phyloP scores from a whole-genome alignment of 2,329 filamentous ascomycete species.

The Acrocalymma vagum region DNA sequence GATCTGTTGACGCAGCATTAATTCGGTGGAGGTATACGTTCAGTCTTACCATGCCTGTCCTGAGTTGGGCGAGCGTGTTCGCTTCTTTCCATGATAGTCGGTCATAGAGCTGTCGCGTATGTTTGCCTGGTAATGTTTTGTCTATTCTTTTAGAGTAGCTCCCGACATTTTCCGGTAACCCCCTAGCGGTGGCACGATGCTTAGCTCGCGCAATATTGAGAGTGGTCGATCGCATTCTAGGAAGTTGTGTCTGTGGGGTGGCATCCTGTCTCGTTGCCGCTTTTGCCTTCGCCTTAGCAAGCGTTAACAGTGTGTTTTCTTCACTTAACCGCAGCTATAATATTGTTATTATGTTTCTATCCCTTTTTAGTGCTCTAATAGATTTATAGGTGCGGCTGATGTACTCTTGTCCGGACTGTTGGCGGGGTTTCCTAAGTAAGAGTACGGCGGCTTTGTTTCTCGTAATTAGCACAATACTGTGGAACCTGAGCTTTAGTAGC shows the following conservation, averaged over 20 bases:
- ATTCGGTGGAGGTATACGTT: slow-evolving; percentile 15
- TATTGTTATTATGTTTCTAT: slow-evolving; percentile 12
- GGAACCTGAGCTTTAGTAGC: slow-evolving; percentile 12
- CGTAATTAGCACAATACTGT: slow-evolving; percentile 14
- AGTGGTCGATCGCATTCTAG: slow-evolving; percentile 12
- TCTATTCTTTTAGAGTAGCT: slow-evolving; percentile 12
- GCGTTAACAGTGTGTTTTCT: slow-evolving; percentile 12
- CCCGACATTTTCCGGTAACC: slow-evolving; percentile 10
- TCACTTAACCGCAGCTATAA: slow-evolving; percentile 16
- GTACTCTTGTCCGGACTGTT: slow-evolving; percentile 12
- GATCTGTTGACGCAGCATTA: slow-evolving; percentile 11
- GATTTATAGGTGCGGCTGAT: slow-evolving; percentile 13
- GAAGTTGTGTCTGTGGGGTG: slow-evolving; percentile 11
- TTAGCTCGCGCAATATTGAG: slow-evolving; percentile 12
- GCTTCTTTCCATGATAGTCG: slow-evolving; percentile 11
- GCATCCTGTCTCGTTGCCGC: slow-evolving; percentile 8
- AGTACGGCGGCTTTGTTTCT: slow-evolving; percentile 18
- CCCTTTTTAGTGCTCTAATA: slow-evolving; percentile 11
- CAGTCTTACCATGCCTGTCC: slow-evolving; percentile 15
- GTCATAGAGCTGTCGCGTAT: slow-evolving; percentile 14
- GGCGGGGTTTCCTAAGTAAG: slow-evolving; percentile 12
- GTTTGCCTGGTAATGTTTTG: slow-evolving; percentile 14
- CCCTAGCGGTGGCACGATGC: slow-evolving; percentile 10
- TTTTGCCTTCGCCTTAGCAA: slow-evolving; percentile 14
- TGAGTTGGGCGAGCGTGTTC: slow-evolving; percentile 13